Conservation (phyloP, 345 rosid genomes). For the Populus simonii region DNA sequence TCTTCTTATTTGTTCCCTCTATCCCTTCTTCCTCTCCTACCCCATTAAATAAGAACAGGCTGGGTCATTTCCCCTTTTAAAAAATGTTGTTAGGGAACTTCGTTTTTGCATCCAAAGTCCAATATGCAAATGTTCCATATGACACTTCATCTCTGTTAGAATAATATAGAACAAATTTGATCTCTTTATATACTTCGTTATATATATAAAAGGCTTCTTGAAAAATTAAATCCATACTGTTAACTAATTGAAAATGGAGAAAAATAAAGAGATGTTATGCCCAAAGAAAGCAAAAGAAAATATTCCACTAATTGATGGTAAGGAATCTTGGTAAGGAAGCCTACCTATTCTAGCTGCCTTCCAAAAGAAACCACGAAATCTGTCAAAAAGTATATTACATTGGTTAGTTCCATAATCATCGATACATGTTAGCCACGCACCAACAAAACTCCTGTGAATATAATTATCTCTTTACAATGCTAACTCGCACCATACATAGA, state of each 20-base stretch:
- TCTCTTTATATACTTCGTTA: not conserved
- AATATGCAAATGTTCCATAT: not conserved
- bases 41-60: no score
- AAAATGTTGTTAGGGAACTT: not conserved
- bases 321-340: slow-evolving; percentile 7
- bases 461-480: not conserved
- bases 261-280: not conserved
- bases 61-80: not conserved
- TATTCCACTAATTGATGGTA: not conserved
- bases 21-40: no score
- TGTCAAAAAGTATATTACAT: slow-evolving; percentile 24
- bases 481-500: not conserved
- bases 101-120: not conserved
- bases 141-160: not conserved
- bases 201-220: not conserved
- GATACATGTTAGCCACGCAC: not conserved
- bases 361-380: slow-evolving; percentile 96
- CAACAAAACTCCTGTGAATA: not conserved
- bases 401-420: slow-evolving; percentile 8
- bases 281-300: not conserved
- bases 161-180: not conserved
- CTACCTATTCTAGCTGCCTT: slow-evolving; percentile 97
- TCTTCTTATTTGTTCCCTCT: no score
- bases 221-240: not conserved
- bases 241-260: not conserved